Evolutionary conservation across 768 basidiomycete species (phyloP), one percentile per base, ranked within the genome.

Genomic region (Boletus sp.): DNA sequence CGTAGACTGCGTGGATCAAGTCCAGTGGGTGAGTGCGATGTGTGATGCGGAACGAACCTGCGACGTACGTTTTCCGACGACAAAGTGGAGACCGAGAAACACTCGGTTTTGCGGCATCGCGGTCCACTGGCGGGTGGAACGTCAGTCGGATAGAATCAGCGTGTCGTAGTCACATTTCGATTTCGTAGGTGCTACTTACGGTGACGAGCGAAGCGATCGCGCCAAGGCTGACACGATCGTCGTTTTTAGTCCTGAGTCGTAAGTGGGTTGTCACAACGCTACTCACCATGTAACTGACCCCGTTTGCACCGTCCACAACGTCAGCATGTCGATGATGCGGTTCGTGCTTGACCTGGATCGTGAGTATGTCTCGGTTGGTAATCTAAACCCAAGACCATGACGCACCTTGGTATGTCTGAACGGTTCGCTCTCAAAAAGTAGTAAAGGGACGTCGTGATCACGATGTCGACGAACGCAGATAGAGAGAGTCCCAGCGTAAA

Each of bases 401-500:
- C 63, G 21, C 45, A 77, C 77, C 68, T 70, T 41, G 74, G 63
- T 45, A 73, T 55, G 33, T 63, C 55, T 33, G 73, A 77, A 27
- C 74, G 70, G 37, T 71, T 77, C 32, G 62, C 65, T 54, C 67
- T 64, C 19, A 83, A 65, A 30, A 75, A 71, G 49, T 70, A 74
- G 52, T 75, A 77, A 23, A 82, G 68, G n/a, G 63, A 72, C 3
- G 43, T 62, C 7, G 77, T 78, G 49, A 81, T 79, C 15, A 79
- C 51, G 43, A 81, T 57, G 55, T 83, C 81, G 34, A 79, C 64
- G 5, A 70, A 50, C 2, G 75, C 75, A 5, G 80, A 81, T 2
- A 82, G 69, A 1, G 72, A 61, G 0, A 82, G 65, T 9, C 79
- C 80, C 1, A 71, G 60, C 3, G 80, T 80, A 56, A 80, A 79